phyloP scores from a whole-genome alignment of 2,329 filamentous ascomycete species.

The Arthrobotrys musiformis region DNA sequence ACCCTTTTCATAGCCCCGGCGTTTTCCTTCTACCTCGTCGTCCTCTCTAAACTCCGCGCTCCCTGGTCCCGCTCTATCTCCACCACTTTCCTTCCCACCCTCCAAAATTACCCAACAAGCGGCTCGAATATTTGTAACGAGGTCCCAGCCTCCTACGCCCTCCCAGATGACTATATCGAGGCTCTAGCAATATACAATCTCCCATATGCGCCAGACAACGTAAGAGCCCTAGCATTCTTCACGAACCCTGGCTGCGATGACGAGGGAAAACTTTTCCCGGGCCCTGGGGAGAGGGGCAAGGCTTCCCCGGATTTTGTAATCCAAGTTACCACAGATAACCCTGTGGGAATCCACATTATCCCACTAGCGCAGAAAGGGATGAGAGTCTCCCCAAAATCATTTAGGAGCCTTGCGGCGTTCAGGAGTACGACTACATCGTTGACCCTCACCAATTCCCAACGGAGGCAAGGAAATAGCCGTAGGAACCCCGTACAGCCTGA shows the following conservation, averaged over 20 bases:
- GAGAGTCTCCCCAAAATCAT: neutral
- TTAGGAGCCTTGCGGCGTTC: neutral
- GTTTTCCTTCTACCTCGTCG: neutral
- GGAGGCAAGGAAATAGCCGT: too few species aligned
- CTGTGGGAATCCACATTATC: constrained; percentile 11
- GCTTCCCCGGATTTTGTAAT: neutral
- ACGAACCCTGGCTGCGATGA: neutral
- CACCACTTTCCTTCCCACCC: neutral
- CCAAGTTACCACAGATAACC: neutral
- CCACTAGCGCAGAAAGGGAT: neutral
- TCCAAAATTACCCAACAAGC: neutral
- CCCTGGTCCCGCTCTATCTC: neutral
- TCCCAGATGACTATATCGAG: neutral
- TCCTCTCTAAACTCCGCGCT: neutral
- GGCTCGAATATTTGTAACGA: too few species aligned
- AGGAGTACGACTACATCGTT: too few species aligned
- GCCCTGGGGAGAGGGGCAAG: too few species aligned
- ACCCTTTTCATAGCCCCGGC: neutral
- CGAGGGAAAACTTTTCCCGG: neutral
- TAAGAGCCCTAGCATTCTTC: constrained; percentile 14
- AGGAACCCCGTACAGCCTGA: neutral
- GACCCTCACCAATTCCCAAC: too few species aligned
- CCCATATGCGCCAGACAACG: neutral
- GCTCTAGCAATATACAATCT: constrained; percentile 27
- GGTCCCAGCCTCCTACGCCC: neutral